phyloP scores from a whole-genome alignment of 2,329 filamentous ascomycete genomes.

The Leptographium wingfieldii region DNA sequence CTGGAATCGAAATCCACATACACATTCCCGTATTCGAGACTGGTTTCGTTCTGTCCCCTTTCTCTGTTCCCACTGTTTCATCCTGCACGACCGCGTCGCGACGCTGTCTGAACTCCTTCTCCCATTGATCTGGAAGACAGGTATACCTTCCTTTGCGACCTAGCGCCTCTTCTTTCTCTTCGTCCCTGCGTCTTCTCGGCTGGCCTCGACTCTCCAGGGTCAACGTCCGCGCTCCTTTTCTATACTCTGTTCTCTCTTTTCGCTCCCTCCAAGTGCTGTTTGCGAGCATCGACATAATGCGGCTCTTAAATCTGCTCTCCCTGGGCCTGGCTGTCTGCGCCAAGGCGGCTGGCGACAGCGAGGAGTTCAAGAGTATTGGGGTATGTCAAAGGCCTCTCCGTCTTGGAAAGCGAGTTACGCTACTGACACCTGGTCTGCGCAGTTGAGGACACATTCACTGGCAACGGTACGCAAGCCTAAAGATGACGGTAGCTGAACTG shows the following conservation, averaged over 20 bases:
- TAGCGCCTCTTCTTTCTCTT: background rate
- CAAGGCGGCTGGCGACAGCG: constrained; percentile 35
- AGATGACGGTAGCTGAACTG: background rate
- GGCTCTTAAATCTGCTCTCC: constrained; percentile 33
- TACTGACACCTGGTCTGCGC: constrained; percentile 10
- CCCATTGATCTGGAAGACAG: background rate
- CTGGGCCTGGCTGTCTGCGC: constrained; percentile 37
- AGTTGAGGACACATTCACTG: constrained; percentile 82
- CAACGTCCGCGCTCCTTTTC: background rate
- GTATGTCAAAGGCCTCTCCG: constrained; percentile 8
- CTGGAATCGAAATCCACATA: background rate
- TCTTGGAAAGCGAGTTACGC: background rate
- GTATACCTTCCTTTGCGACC: background rate
- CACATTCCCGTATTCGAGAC: background rate
- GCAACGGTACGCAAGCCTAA: constrained; percentile 47
- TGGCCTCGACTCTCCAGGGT: background rate
- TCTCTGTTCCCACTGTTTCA: background rate
- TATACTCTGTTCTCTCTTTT: background rate
- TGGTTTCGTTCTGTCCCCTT: background rate
- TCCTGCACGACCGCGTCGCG: background rate
- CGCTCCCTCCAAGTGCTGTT: background rate
- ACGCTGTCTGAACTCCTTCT: background rate
- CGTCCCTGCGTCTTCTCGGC: background rate
- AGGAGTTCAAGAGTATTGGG: constrained; percentile 34
- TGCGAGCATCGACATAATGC: constrained; percentile 23